Base-by-base conservation (phyloP, 176 grass and related monocot genomes). In the Oryza australiensis region DNA sequence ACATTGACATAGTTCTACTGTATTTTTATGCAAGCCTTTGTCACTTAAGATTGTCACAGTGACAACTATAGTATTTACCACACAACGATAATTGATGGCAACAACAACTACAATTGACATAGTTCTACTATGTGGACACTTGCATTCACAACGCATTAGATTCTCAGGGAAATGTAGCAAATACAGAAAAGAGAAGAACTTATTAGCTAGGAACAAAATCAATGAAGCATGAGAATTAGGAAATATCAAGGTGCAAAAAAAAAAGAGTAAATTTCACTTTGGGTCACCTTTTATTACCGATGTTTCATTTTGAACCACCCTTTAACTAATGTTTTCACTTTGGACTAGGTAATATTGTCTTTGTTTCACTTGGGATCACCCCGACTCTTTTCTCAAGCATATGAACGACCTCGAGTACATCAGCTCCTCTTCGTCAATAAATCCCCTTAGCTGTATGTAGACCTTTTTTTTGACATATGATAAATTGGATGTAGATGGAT, bases 21-120 rank as follows among this genome's bases (percentile, higher is more conserved):
- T 86, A 43, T 66, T 67, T 66, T 55, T 11, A 66, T 80, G 26
- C 13, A 23, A 71, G 41, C 41, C 18, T 66, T 66, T 78, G 38
- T 45, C 26, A 66, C 2, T 30, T 45, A 28, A 46, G 64, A 26
- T 69, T 60, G n/a, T 62, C 8, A 23, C 18, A 62, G 9, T 18
- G 63, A 77, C 18, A 15, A 43, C 4, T 27, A 35, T 70, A 30
- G 23, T 32, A 77, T 62, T 74, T 34, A 2, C 16, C 22, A 48
- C 37, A 48, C 10, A 66, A 75, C 22, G 68, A 49, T 37, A 70
- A 70, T 43, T n/a, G 43, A 68, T 33, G 34, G 16, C 26, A 70
- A 46, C 5, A 75, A 43, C 8, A 87, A 74, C 16, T 10, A 45
- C 35, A 34, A 28, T 62, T 0, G 22, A 69, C 22, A 24, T 45